phyloP scores from a whole-genome alignment of 345 rosid genomes.

The Eucalyptus regnans region DNA sequence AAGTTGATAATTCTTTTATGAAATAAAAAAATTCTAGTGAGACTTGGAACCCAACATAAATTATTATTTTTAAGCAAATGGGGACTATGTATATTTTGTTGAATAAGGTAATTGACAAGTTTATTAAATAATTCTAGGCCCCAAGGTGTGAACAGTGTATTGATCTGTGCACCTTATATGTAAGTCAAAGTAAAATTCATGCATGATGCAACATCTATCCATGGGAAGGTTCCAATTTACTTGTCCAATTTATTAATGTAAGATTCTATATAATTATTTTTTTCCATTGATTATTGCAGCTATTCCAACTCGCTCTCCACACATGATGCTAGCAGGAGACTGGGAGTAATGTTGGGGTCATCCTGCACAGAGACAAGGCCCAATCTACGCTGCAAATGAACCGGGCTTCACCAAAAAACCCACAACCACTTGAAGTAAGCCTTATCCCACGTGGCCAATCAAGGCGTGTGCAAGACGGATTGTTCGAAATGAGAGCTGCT shows the following conservation, averaged over 20 bases:
- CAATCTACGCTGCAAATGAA: neutral
- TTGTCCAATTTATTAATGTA: neutral
- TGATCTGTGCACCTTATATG: neutral
- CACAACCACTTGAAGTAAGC: neutral
- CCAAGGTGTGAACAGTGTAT: neutral
- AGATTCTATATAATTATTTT: neutral
- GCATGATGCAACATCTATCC: neutral
- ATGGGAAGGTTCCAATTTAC: neutral
- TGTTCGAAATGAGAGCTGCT: rapidly evolving
- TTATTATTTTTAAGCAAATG: neutral
- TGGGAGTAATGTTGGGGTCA: neutral
- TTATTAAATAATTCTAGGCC: neutral
- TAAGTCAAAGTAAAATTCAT: neutral
- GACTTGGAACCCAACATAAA: neutral
- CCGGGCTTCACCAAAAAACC: neutral
- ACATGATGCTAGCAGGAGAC: neutral
- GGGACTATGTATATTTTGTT: neutral
- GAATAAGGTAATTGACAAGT: neutral
- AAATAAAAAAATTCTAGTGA: neutral
- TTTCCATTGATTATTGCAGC: neutral
- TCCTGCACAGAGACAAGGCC: neutral
- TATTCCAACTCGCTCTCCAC: neutral
- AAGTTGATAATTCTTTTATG: neutral
- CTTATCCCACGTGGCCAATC: too few species aligned
- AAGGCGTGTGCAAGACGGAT: too few species aligned